Evolutionary conservation across 73 alveolate genomes (phyloP), one percentile per base, ranked within the genome.

Genomic region (Paramecium tetraurelia): DNA sequence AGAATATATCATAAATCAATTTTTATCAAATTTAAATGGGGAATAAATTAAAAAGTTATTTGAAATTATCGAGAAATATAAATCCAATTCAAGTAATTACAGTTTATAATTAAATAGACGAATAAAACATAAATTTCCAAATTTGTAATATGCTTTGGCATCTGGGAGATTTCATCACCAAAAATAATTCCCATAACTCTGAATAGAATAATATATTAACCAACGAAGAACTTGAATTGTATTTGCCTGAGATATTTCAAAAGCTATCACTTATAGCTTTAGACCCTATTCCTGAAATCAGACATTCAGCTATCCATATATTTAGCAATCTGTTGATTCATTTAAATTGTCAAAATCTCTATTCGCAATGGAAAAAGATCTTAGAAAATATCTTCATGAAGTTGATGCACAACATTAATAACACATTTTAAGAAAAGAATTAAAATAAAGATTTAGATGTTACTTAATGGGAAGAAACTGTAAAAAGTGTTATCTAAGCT

Each of bases 141-240:
- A 80, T 80, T 46, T 80, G 90, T 24, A 80, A 80, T 48, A 80
- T 80, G 90, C 50, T 80, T 20, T 80, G 90, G 90, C 90, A 80
- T 80, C 38, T 80, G 12, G 90, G 90, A 5, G 90, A 80, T 46
- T 80, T 80, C 27, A 80, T 80, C 4, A 80, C 90, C 14, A 80
- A 80, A 48, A 80, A 80, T 46, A n/a, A 48, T 80, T 53, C 69
- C 12, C 63, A 22, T 2, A 63, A 33, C 31, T 1, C 24, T 14
- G 84, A 63, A 10, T 31, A 27, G 46, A 63, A 14, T 63, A 14
- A 31, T 5, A 22, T 63, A 43, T 22, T 43, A 44, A 80, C 46
- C 3, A 22, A 33, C 24, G 33, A 80, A 72, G 40, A 72, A 80
- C 35, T 80, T 21, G 90, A 80, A 20, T 22, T 31, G 9, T 80